Conservation (phyloP, 2,329 filamentous ascomycete genomes). For the Xylariomycetidae sp. region DNA sequence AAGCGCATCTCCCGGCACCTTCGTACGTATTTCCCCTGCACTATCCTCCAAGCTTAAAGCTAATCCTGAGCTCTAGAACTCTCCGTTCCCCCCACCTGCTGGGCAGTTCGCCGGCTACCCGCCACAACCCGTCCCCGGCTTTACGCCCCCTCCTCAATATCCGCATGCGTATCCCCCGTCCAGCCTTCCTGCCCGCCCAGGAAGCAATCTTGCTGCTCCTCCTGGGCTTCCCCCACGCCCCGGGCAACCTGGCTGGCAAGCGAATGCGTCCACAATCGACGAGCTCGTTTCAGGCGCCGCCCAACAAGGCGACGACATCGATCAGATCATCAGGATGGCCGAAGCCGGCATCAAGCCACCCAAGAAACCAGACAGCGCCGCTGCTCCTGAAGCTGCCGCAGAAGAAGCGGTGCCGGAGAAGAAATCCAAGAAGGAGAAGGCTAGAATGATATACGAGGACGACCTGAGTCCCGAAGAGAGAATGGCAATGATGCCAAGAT, state of each 20-base stretch:
- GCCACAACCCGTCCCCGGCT: slow-evolving; percentile 30
- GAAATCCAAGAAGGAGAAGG: slow-evolving; percentile 60
- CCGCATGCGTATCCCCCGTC: slow-evolving; percentile 35
- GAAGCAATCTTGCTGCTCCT: slow-evolving; percentile 33
- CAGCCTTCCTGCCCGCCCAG: slow-evolving; percentile 43
- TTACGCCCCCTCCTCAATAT: slow-evolving; percentile 31
- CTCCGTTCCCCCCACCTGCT: slow-evolving; percentile 40
- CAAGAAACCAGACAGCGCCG: slow-evolving; percentile 29
- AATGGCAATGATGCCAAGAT: slow-evolving; percentile 74
- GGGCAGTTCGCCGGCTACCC: slow-evolving; percentile 34
- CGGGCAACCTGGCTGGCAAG: slow-evolving; percentile 28
- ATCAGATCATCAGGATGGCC: slow-evolving; percentile 60
- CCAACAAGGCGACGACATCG: slow-evolving; percentile 55
- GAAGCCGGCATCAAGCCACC: slow-evolving; percentile 54
- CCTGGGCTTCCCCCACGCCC: slow-evolving; percentile 42
- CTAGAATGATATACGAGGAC: slow-evolving; percentile 76
- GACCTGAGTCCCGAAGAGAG: slow-evolving; percentile 83
- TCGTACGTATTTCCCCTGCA: slow-evolving; percentile 48
- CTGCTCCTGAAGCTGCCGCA: slow-evolving; percentile 28
- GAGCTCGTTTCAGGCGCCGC: slow-evolving; percentile 42
- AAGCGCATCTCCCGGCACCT: slow-evolving; percentile 48
- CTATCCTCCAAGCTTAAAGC: too few relatives aligned
- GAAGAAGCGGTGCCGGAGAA: slow-evolving; percentile 51
- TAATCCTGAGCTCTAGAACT: too few relatives aligned
- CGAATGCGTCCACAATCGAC: slow-evolving; percentile 40